A percentile compares a stretch with the other conserved stretches of the same genome.
These are phyloP conservation scores for Astragalus glycyphyllos DNA, from an alignment of 306 rosid genomes.

Conservation along the genomic window DNA sequence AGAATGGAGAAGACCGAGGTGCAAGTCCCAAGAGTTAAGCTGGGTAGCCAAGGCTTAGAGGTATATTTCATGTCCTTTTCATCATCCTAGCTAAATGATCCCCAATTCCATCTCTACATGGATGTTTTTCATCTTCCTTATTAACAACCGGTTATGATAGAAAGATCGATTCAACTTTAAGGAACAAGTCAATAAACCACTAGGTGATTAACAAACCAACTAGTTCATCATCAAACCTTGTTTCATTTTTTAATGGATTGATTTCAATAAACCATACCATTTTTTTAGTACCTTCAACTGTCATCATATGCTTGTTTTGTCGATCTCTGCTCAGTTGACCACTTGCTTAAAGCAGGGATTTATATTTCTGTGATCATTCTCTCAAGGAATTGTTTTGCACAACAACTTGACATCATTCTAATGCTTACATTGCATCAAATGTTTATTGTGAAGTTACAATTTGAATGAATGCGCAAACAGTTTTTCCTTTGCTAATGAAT, in stretches of 20 bases:
- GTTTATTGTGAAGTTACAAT: conserved; percentile 15
- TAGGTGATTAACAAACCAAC: background rate
- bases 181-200: background rate
- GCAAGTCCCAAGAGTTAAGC: conserved; percentile 64
- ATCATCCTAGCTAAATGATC: background rate
- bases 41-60: conserved; percentile 83
- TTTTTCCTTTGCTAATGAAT: background rate
- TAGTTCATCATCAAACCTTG: background rate
- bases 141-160: background rate
- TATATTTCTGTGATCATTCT: background rate
- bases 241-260: background rate
- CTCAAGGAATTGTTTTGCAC: background rate
- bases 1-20: conserved; percentile 54
- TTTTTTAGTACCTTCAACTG: background rate
- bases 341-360: background rate
- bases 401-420: background rate
- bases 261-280: no score
- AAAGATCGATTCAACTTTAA: background rate
- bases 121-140: background rate
- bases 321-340: no score
- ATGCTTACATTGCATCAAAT: background rate
- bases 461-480: conserved; percentile 9
- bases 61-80: conserved; percentile 36
- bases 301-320: background rate
- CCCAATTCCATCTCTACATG: background rate